Base-by-base conservation (phyloP, 345 rosid species). In the Trapa bicornis region DNA sequence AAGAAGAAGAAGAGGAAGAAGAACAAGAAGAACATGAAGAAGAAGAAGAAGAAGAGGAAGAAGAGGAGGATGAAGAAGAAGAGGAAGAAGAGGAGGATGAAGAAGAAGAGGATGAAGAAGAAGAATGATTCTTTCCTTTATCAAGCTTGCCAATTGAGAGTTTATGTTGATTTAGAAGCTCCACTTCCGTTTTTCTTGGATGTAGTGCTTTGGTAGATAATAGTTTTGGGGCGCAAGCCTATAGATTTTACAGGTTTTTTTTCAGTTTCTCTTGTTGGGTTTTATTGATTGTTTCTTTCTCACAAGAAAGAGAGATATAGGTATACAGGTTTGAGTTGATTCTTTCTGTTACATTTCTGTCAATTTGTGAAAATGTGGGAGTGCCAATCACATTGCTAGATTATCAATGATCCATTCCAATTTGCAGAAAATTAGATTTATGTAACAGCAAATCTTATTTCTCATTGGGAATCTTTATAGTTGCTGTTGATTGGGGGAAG, bases 181-280 rank as follows among this genome's bases (percentile, higher is more conserved):
- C 70, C 22, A 61, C 63, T 67, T 57, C 61, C 70, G 16, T 35
- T 66, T 54, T 66, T 43, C 38, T 37, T 37, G 62, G 22, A 62
- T 17, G 70, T 43, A 67, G 70, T 54, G 70, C 63, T 67, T 67
- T 63, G 17, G 17, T 48, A 50, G 60, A 54, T 50, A 22, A 50
- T 37, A 37, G 69, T n/a, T 54, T n/a, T 22, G 3, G 60, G 33
- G 29, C 39, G 35, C 47, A 17, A 5, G 45, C 36, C 16, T 45
- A 50, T 50, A 50, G 69, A 8, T 1, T 29, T 66, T 35, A 54
- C n/a, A 54, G 9, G 22, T 7, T 5, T 42, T 42, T 1, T 50
- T 50, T 50, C 53, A 15, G 17, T 50, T 50, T 15, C 14, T 50
- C 6, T 0, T n/a, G 56, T 50, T 17, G 56, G 56, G 29, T 22